These are phyloP conservation scores for Sarocladium brachiariae DNA, from an alignment of 2,329 filamentous ascomycete genomes.

Conservation along the genomic window DNA sequence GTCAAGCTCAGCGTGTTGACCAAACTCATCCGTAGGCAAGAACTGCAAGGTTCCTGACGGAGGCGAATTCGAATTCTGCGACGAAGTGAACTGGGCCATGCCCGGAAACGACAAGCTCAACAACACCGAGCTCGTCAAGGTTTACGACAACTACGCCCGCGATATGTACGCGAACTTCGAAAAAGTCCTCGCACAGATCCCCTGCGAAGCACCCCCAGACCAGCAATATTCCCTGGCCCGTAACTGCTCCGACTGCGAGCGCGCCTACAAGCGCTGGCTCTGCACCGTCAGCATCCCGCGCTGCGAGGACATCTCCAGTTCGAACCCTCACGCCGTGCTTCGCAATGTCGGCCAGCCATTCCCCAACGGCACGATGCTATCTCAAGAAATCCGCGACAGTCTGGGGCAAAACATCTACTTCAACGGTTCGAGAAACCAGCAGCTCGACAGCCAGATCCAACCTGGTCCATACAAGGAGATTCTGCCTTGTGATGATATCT, in stretches of 20 bases:
- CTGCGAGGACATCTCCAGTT: constrained; percentile 72
- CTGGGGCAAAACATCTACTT: constrained; percentile 18
- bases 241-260: constrained; percentile 66
- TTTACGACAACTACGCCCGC: constrained; percentile 73
- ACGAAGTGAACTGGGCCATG: constrained; percentile 83
- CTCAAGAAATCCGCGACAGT: constrained; percentile 24
- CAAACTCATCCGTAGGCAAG: constrained; percentile 41
- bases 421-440: constrained; percentile 56
- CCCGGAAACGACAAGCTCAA: constrained; percentile 66
- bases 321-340: constrained; percentile 33
- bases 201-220: constrained; percentile 69
- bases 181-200: constrained; percentile 74
- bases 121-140: constrained; percentile 54
- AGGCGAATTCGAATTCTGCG: constrained; percentile 82
- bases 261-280: constrained; percentile 88
- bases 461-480: constrained; percentile 94
- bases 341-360: constrained; percentile 69
- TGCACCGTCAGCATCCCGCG: constrained; percentile 89
- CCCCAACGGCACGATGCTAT: constrained; percentile 56
- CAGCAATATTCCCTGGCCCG: constrained; percentile 76
- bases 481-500: constrained; percentile 80
- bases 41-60: constrained; percentile 70
- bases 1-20: no score
- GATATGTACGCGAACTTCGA: constrained; percentile 69
- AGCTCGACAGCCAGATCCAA: constrained; percentile 63